Evolutionary conservation across 352 stramenopile genomes (phyloP).

Genomic region (Phytophthora litchii): DNA sequence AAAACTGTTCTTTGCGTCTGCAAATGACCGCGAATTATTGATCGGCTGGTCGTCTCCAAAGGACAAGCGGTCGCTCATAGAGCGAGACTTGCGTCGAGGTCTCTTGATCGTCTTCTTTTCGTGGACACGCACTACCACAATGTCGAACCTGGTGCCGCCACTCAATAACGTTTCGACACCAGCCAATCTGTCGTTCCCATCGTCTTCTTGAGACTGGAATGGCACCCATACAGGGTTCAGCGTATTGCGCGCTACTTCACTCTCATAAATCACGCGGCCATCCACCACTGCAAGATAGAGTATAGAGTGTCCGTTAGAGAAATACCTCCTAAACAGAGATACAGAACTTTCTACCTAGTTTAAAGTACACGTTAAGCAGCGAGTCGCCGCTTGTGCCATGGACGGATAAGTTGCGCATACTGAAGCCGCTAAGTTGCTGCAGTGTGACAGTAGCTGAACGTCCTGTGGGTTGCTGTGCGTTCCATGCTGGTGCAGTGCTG

Average conservation of each 20-base stretch:
- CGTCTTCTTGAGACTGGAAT: constrained; percentile 60
- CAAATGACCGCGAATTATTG: constrained; percentile 52
- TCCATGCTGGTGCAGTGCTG: constrained; percentile 34
- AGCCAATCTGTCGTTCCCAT: constrained; percentile 26
- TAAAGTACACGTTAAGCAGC: constrained; percentile 81
- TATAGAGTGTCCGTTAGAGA: neutral
- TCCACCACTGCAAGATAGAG: constrained; percentile 55
- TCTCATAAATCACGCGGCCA: constrained; percentile 71
- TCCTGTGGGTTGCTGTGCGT: constrained; percentile 18
- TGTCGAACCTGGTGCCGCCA: constrained; percentile 61
- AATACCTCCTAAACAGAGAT: neutral
- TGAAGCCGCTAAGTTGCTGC: constrained; percentile 77
- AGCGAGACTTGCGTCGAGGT: constrained; percentile 55
- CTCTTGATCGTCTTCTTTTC: constrained; percentile 49
- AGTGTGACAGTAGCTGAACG: constrained; percentile 57
- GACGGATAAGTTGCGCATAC: constrained; percentile 80
- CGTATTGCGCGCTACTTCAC: constrained; percentile 69
- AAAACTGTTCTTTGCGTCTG: constrained; percentile 38
- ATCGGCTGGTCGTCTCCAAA: constrained; percentile 52
- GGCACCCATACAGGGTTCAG: constrained; percentile 86
- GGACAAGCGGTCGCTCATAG: constrained; percentile 41
- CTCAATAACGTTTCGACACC: constrained; percentile 50
- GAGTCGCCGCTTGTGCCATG: constrained; percentile 43
- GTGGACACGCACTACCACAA: constrained; percentile 69
- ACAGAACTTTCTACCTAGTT: constrained; percentile 49